Percentiles rank a stretch among this genome's conserved stretches.
These are phyloP conservation scores for Poa annua DNA, from an alignment of 176 grass and related monocot genomes.

Conservation along the genomic window DNA sequence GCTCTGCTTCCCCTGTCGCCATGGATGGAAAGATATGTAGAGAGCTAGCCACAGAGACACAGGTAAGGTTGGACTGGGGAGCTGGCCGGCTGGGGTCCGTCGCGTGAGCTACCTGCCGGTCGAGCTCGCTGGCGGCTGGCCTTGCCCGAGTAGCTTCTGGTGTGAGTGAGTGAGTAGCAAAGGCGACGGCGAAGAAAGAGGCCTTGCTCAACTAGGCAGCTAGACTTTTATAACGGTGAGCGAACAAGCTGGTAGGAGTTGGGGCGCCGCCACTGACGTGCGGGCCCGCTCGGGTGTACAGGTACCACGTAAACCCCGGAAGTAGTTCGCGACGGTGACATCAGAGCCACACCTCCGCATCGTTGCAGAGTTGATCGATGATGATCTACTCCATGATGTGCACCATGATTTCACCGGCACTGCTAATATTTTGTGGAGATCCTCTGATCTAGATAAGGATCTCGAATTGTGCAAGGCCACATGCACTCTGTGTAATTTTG, in stretches of 20 bases:
- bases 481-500: background rate
- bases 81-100: background rate
- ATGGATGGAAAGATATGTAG: conserved; percentile 39
- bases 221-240: conserved; percentile 43
- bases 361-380: background rate
- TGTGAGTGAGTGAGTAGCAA: background rate
- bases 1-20: conserved; percentile 72
- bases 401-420: background rate
- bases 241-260: background rate
- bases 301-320: background rate
- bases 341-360: conserved; percentile 30
- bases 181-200: background rate
- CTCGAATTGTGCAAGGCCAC: background rate
- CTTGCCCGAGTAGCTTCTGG: background rate
- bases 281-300: background rate
- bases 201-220: background rate
- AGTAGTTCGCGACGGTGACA: conserved; percentile 49
- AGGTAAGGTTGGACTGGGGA: background rate
- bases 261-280: conserved; percentile 10
- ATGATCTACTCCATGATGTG: background rate
- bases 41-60: background rate
- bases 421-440: background rate
- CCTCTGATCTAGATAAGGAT: background rate
- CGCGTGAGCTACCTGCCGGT: conserved; percentile 18
- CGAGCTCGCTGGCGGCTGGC: background rate